A percentile compares a stretch with the other conserved stretches of the same genome.
Conservation (phyloP, 805 yeast genomes). For the Lachancea thermotolerans region DNA sequence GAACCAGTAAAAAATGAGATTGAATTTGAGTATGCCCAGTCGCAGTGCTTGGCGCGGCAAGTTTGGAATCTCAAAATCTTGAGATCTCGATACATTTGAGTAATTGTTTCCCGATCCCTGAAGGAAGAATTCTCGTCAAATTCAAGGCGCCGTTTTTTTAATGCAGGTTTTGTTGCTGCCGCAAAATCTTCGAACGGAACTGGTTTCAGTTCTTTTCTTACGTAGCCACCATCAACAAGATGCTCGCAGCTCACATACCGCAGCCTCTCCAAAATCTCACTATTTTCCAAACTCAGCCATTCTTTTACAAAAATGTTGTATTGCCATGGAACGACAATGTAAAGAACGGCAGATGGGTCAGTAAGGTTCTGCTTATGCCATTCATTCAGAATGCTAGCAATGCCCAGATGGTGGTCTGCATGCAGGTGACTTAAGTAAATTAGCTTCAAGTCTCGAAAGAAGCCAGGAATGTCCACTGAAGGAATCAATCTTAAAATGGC, state of each 20-base stretch:
- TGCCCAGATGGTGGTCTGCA: slow-evolving; percentile 95
- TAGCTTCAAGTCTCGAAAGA: slow-evolving; percentile 56
- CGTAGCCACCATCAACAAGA: slow-evolving; percentile 36
- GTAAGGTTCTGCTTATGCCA: slow-evolving; percentile 49
- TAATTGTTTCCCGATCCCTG: slow-evolving; percentile 27
- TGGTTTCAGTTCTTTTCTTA: slow-evolving; percentile 29
- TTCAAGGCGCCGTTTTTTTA: slow-evolving; percentile 21
- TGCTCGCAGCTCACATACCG: slow-evolving; percentile 56
- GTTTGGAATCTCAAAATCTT: slow-evolving; percentile 44
- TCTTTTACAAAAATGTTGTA: slow-evolving; percentile 61
- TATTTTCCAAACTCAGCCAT: slow-evolving; percentile 50
- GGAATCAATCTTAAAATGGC: slow-evolving; percentile 58
- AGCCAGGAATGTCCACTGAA: slow-evolving; percentile 33
- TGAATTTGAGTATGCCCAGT: slow-evolving; percentile 65
- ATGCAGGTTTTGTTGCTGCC: slow-evolving; percentile 7
- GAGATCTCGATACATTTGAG: slow-evolving; percentile 36
- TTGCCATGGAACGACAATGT: slow-evolving; percentile 70
- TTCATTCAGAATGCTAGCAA: slow-evolving; percentile 56
- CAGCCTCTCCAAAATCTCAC: slow-evolving; percentile 37
- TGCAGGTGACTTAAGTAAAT: slow-evolving; percentile 84
- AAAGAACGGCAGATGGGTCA: slow-evolving; percentile 37
- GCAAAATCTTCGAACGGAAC: slow-evolving; percentile 24
- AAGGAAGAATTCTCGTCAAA: slow-evolving; percentile 18
- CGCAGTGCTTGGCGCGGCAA: slow-evolving; percentile 79
- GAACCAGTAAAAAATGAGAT: slow-evolving; percentile 39